These are phyloP conservation scores for Gardenia jasminoides DNA, from an alignment of 257 asterid genomes.

Conservation along the genomic window DNA sequence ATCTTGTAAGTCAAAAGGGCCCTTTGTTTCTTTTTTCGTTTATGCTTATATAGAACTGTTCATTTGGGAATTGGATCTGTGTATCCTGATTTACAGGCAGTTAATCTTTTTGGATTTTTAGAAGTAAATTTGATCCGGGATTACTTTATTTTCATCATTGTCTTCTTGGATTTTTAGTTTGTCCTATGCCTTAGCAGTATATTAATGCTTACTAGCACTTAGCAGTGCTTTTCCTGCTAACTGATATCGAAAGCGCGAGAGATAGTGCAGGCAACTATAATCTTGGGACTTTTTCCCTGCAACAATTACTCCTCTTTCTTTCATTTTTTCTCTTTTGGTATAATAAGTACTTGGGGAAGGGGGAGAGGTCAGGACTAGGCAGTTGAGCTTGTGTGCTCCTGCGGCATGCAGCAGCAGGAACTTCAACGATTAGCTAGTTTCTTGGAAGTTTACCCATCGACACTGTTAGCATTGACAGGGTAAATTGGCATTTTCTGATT, in stretches of 20 bases:
- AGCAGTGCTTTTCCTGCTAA: neutral
- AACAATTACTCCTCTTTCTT: neutral
- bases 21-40: neutral
- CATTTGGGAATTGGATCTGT: slow-evolving; percentile 1
- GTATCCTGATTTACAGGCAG: neutral
- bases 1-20: slow-evolving; percentile 47
- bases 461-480: neutral
- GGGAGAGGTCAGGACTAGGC: too few relatives aligned
- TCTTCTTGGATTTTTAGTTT: neutral
- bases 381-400: neutral
- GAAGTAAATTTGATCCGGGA: neutral
- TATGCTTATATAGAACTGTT: neutral
- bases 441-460: too few relatives aligned
- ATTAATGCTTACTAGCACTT: neutral
- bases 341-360: neutral
- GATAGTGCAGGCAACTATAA: neutral
- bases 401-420: neutral
- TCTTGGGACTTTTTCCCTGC: neutral
- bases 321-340: neutral
- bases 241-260: neutral
- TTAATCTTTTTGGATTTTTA: neutral
- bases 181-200: neutral
- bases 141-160: neutral
- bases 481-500: neutral
- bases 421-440: neutral